Evolutionary conservation across 345 rosid genomes (phyloP).

Genomic region (Syzygium jambos): DNA sequence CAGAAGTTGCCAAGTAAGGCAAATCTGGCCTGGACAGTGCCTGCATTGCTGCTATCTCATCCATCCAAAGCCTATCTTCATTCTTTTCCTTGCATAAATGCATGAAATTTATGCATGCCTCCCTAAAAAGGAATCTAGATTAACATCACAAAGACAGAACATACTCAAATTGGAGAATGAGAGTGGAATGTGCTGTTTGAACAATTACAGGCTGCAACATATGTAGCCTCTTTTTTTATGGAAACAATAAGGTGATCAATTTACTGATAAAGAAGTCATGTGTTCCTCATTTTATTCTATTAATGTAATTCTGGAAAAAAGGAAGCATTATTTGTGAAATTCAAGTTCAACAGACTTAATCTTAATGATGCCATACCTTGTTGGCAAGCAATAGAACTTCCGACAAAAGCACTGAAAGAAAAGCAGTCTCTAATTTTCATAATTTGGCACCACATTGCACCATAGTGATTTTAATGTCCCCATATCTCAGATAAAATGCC

Average conservation of each 20-base stretch:
- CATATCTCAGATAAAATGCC: background rate
- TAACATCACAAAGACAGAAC: background rate
- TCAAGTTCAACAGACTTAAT: background rate
- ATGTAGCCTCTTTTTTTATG: background rate
- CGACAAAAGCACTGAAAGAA: background rate
- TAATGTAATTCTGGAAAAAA: background rate
- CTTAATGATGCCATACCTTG: background rate
- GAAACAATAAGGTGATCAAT: background rate
- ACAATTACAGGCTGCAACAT: background rate
- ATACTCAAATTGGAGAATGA: background rate
- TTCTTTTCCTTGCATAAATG: slow-evolving; percentile 94
- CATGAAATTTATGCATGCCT: slow-evolving; percentile 83
- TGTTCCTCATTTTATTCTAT: background rate
- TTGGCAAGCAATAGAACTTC: background rate
- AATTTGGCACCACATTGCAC: background rate
- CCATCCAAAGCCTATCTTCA: slow-evolving; percentile 90
- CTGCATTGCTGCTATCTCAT: slow-evolving; percentile 90
- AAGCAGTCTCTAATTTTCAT: background rate
- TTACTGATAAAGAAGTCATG: background rate
- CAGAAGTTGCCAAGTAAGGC: slow-evolving; percentile 70
- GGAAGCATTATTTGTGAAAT: background rate
- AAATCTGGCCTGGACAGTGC: slow-evolving; percentile 65
- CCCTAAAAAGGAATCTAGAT: slow-evolving; percentile 28
- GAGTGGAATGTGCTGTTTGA: background rate
- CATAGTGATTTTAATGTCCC: background rate